A percentile compares a stretch with the other conserved stretches of the same genome.
Conservation (phyloP, 176 grass and related monocot species). For the Ampelocalamus luodianensis region DNA sequence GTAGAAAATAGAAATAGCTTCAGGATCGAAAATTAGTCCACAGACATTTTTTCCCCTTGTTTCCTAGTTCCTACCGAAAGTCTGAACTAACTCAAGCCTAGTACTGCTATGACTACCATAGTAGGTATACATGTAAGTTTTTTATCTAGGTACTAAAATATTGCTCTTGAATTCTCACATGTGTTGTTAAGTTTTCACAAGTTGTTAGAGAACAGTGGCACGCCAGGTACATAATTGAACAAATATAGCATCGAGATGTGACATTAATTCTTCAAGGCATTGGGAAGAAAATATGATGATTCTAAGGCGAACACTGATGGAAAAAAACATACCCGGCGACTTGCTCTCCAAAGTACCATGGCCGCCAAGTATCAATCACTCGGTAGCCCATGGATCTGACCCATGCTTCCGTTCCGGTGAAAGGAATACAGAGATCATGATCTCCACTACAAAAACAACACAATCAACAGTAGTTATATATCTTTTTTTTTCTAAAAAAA, state of each 20-base stretch:
- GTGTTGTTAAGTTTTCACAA: not conserved
- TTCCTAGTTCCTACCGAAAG: not conserved
- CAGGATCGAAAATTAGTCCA: not conserved
- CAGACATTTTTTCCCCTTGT: not conserved
- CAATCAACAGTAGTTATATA: not conserved
- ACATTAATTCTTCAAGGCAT: not conserved
- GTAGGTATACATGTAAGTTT: not conserved
- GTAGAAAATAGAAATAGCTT: constrained; percentile 21
- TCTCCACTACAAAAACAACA: constrained; percentile 58
- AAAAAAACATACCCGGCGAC: constrained; percentile 66
- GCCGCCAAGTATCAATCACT: constrained; percentile 70
- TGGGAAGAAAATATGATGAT: not conserved
- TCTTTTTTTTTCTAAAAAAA: not conserved
- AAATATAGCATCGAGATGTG: not conserved
- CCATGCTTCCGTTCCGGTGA: constrained; percentile 80
- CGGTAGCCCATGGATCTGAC: constrained; percentile 68
- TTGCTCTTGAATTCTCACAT: not conserved
- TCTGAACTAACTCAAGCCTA: not conserved
- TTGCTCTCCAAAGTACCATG: constrained; percentile 71
- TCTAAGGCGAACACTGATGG: not conserved
- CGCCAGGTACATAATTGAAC: not conserved
- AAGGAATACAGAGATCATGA: constrained; percentile 84
- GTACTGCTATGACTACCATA: not conserved
- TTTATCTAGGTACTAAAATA: not conserved
- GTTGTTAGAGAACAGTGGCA: not conserved